These are phyloP conservation scores for Desmodesmus armatus DNA, from an alignment of 139 green algal genomes.

Conservation along the genomic window DNA sequence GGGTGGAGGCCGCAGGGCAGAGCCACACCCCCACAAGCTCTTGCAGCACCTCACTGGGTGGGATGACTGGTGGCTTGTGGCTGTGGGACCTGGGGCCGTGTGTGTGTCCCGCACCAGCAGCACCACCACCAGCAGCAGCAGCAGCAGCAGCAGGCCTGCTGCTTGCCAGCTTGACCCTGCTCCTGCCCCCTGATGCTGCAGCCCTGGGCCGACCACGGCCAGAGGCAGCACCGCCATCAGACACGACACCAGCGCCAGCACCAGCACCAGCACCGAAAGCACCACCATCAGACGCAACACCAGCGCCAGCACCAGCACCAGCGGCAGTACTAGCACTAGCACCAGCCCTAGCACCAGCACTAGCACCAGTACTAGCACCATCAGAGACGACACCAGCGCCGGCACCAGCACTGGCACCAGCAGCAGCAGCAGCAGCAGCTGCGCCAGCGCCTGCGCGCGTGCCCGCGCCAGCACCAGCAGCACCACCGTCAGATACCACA, in stretches of 20 bases:
- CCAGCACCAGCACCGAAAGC: neutral
- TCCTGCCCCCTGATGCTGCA: no score
- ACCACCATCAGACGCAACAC: neutral
- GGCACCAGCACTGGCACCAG: conserved; percentile 4
- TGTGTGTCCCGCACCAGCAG: no score
- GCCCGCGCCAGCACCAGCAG: neutral
- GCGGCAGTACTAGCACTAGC: neutral
- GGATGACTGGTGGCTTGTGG: no score
- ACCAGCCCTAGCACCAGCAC: neutral
- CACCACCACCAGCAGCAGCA: neutral
- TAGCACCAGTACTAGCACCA: neutral
- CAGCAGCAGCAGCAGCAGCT: neutral
- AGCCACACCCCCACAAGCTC: no score
- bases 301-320: neutral
- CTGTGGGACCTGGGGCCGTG: no score
- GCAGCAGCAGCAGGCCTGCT: neutral
- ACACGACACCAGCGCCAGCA: neutral
- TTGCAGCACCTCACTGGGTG: no score
- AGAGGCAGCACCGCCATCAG: neutral
- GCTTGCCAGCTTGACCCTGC: neutral
- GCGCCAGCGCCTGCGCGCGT: neutral
- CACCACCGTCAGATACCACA: no score
- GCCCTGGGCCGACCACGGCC: no score
- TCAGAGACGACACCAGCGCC: no score
- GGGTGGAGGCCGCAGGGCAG: no score